Evolutionary conservation across 1,284 basidiomycete species (phyloP).

Genomic region (Leccinum pachyderme): DNA sequence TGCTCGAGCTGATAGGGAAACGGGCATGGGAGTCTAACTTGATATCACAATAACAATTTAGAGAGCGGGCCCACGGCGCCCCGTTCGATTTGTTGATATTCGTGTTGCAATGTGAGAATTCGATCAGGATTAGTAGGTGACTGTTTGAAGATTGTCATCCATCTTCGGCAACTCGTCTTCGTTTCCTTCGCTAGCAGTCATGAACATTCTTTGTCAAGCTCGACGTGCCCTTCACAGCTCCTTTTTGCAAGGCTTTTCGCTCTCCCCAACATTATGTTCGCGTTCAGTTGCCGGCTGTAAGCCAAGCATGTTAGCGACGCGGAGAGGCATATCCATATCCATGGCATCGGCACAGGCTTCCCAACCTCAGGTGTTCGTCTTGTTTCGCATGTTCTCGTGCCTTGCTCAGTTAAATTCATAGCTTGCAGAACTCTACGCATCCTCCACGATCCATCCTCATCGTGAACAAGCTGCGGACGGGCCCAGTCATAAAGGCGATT

Average conservation of each 20-base stretch:
- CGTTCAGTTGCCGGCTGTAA: constrained; percentile 1
- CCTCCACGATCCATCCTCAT: constrained; percentile 54
- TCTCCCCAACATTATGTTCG: constrained; percentile 4
- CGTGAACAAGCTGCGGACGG: constrained; percentile 75
- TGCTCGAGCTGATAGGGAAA: background rate
- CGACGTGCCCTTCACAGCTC: constrained; percentile 26
- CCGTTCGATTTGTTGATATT: constrained; percentile 2
- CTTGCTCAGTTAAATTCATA: constrained; percentile 30
- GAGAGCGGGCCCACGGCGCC: no score
- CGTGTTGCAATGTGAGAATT: constrained; percentile 13
- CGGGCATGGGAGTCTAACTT: background rate
- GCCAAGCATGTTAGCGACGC: background rate
- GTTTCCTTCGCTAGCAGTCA: constrained; percentile 15
- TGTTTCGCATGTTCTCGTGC: constrained; percentile 5
- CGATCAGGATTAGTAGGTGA: background rate
- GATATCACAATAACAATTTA: background rate
- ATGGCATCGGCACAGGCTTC: constrained; percentile 6
- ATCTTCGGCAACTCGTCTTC: constrained; percentile 19
- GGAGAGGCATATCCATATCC: constrained; percentile 16
- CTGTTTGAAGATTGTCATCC: constrained; percentile 6
- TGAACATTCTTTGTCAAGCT: constrained; percentile 23
- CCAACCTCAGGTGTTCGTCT: constrained; percentile 30
- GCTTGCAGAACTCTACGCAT: constrained; percentile 20
- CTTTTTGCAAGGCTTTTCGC: constrained; percentile 15
- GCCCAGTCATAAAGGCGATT: constrained; percentile 70